Evolutionary conservation across 108 stramenopile genomes (phyloP), one percentile per base, ranked within the genome.

Genomic region (Cyclotella distinguenda): DNA sequence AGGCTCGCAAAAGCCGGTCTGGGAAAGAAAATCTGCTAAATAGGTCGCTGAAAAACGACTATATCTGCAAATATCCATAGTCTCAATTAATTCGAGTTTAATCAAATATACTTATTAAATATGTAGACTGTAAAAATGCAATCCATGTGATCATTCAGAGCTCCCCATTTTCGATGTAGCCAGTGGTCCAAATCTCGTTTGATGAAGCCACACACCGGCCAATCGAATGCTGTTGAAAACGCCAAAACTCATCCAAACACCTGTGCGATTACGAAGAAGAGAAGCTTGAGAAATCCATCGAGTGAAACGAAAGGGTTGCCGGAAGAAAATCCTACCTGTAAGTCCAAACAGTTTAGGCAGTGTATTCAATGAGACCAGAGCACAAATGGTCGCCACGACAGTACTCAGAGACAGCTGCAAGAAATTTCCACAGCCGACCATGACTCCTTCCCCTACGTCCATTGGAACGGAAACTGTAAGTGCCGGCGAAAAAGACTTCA

Each of bases 231-330:
- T 68, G 64, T 91, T 91, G 77, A 90, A 91, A 9, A 95, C 86
- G 1, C 86, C 90, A 64, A 91, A 91, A n/a, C 85, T 82, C 64
- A 91, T 76, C 90, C 90, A 91, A 2, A 91, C 87, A 23, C 94
- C 89, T 12, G 83, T 80, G 40, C 40, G 40, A 42, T 4, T 2
- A 5, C 1, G 16, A n/a, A n/a, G n/a, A n/a, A n/a, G n/a, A n/a
- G n/a, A n/a, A n/a, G n/a, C n/a, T n/a, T n/a, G n/a, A n/a, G n/a
- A n/a, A n/a, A n/a, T n/a, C n/a, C n/a, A n/a, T n/a, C n/a, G n/a
- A n/a, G n/a, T n/a, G n/a, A n/a, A n/a, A n/a, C n/a, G n/a, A n/a
- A n/a, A n/a, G n/a, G n/a, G n/a, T n/a, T n/a, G n/a, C n/a, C n/a
- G n/a, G n/a, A n/a, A 48, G 10, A 2, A 48, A 18, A 1, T 23